Conservation (phyloP, 2,329 filamentous ascomycete species). For the Akanthomyces dipterigenus region DNA sequence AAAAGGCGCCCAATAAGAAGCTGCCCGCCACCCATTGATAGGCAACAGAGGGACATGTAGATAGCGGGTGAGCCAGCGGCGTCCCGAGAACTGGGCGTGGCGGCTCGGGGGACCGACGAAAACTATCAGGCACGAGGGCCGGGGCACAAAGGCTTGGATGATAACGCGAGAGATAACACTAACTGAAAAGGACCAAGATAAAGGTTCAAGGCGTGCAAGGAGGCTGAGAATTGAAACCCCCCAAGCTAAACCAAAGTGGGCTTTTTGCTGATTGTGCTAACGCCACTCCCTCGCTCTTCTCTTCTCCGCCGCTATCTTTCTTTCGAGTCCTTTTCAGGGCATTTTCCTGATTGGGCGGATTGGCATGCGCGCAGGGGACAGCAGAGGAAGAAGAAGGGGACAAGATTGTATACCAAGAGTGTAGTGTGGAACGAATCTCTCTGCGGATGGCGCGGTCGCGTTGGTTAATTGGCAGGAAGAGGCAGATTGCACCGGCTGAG, state of each 20-base stretch:
- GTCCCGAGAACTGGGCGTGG: background rate
- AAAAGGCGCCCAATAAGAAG: constrained; percentile 4
- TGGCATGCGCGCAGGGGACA: background rate
- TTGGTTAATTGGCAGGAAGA: no score
- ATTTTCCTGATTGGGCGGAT: background rate
- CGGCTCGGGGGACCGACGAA: constrained; percentile 1
- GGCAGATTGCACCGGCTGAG: no score
- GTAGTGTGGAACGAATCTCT: background rate
- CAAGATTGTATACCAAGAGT: background rate
- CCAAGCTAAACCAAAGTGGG: constrained; percentile 1
- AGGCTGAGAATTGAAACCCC: constrained; percentile 6
- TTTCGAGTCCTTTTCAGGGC: background rate
- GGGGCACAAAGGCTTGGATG: background rate
- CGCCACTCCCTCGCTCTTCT: background rate
- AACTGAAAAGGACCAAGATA: background rate
- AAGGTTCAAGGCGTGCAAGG: background rate
- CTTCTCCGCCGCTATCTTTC: background rate
- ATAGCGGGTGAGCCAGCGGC: constrained; percentile 6
- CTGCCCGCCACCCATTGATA: background rate
- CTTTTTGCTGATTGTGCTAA: constrained; percentile 6
- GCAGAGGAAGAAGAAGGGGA: background rate
- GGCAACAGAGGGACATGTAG: background rate
- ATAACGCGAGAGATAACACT: background rate
- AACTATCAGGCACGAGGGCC: background rate
- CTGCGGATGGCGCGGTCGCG: no score